A percentile compares a stretch with the other conserved stretches of the same genome.
Evolutionary conservation across 495 filamentous ascomycete genomes (phyloP).

Genomic region (Penicillium coffeae): DNA sequence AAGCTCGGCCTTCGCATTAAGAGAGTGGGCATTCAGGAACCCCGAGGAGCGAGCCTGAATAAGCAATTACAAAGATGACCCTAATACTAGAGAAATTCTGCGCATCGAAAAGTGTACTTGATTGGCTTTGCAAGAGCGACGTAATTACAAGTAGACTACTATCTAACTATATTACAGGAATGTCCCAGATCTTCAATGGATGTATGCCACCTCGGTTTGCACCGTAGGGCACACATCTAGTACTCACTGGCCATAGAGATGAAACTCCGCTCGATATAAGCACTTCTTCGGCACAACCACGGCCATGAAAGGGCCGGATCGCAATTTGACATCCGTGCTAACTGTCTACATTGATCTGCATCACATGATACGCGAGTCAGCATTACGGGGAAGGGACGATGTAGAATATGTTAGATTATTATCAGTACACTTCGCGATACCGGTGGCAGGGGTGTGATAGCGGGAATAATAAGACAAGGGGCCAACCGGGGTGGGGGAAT

Average conservation of each 20-base stretch:
- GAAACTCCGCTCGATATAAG: constrained; percentile 47
- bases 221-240: constrained; percentile 47
- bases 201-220: constrained; percentile 37
- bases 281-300: constrained; percentile 90
- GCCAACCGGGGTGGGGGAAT: constrained; percentile 27
- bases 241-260: constrained; percentile 41
- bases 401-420: constrained; percentile 27
- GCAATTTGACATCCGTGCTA: constrained; percentile 99
- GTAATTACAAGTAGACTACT: neutral
- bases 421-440: constrained; percentile 30
- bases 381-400: neutral
- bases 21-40: no score
- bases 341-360: neutral
- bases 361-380: neutral
- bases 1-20: no score
- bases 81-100: no score
- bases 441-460: constrained; percentile 9
- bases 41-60: no score
- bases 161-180: constrained; percentile 9
- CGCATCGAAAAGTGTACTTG: no score
- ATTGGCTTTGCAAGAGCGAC: no score
- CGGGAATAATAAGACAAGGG: constrained; percentile 28
- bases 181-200: constrained; percentile 52
- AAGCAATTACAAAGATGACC: no score
- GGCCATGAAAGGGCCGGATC: constrained; percentile 79